These are phyloP conservation scores for Collybia mongolica DNA, from an alignment of 768 basidiomycete genomes.

Conservation along the genomic window DNA sequence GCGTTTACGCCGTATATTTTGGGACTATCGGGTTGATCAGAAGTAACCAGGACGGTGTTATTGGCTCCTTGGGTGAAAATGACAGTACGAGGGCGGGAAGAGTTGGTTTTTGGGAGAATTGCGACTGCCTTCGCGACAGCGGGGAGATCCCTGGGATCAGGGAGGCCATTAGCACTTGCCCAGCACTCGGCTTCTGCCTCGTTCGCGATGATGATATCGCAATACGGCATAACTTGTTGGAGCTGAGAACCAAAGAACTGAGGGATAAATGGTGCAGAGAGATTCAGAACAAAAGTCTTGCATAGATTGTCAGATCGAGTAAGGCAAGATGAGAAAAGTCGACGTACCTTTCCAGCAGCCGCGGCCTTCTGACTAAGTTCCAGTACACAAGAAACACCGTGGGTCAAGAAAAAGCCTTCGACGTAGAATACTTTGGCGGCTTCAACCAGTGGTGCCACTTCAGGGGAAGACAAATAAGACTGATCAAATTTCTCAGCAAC, in stretches of 20 bases:
- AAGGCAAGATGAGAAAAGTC: not conserved
- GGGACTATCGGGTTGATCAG: constrained; percentile 50
- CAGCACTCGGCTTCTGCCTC: constrained; percentile 92
- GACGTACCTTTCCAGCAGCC: constrained; percentile 66
- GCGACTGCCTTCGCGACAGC: constrained; percentile 78
- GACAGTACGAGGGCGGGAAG: constrained; percentile 74
- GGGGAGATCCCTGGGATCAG: constrained; percentile 62
- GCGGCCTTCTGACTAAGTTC: constrained; percentile 79
- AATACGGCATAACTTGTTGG: constrained; percentile 76
- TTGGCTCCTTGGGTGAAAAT: constrained; percentile 89
- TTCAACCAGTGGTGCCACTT: constrained; percentile 74
- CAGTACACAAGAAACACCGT: constrained; percentile 72
- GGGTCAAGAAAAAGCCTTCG: constrained; percentile 97
- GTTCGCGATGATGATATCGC: constrained; percentile 94
- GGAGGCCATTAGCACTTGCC: constrained; percentile 69
- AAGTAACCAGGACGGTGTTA: constrained; percentile 73
- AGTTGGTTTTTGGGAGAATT: constrained; percentile 70
- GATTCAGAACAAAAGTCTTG: constrained; percentile 87
- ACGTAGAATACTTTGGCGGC: constrained; percentile 89
- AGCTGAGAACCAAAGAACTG: constrained; percentile 89
- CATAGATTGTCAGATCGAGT: constrained; percentile 3
- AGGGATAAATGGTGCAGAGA: constrained; percentile 96
- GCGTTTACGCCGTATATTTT: constrained; percentile 59
- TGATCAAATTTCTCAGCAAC: constrained; percentile 88
- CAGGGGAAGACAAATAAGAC: constrained; percentile 73